A percentile compares a stretch with the other conserved stretches of the same genome.
Conservation (phyloP, 768 basidiomycete species). For the Holtermannia corniformis region DNA sequence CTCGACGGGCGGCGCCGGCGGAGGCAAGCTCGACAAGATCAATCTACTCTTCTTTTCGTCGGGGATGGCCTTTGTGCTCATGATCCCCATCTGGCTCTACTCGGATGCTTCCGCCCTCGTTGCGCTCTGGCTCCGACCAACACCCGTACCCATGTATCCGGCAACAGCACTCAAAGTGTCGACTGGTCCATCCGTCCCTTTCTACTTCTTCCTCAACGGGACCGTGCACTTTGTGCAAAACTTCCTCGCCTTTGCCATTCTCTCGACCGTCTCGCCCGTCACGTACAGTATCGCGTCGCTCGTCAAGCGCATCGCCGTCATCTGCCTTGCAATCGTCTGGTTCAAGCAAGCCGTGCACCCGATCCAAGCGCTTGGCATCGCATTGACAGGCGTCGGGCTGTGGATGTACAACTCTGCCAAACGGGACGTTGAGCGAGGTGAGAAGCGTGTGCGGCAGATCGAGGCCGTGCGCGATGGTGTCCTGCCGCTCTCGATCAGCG, state of each 20-base stretch:
- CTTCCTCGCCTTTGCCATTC: conserved; percentile 92
- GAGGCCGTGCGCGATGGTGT: conserved; percentile 40
- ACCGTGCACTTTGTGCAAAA: conserved; percentile 95
- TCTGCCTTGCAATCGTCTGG: conserved; percentile 96
- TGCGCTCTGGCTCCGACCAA: conserved; percentile 41
- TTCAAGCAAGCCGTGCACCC: conserved; percentile 78
- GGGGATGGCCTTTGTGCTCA: conserved; percentile 83
- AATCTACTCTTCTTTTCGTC: conserved; percentile 93
- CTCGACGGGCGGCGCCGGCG: conserved; percentile 11
- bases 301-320: conserved; percentile 95
- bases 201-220: conserved; percentile 87
- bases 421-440: conserved; percentile 81
- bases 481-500: conserved; percentile 29
- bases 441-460: conserved; percentile 62
- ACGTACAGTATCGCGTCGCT: conserved; percentile 98
- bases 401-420: conserved; percentile 97
- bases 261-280: conserved; percentile 91
- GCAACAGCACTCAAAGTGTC: conserved; percentile 2
- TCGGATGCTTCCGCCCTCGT: conserved; percentile 70
- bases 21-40: conserved; percentile 83
- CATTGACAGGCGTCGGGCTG: conserved; percentile 75
- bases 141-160: conserved; percentile 4
- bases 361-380: conserved; percentile 81
- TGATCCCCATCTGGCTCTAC: conserved; percentile 92
- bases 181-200: conserved; percentile 56